Conservation (phyloP, 805 yeast species). For the Huiozyma sinensis region DNA sequence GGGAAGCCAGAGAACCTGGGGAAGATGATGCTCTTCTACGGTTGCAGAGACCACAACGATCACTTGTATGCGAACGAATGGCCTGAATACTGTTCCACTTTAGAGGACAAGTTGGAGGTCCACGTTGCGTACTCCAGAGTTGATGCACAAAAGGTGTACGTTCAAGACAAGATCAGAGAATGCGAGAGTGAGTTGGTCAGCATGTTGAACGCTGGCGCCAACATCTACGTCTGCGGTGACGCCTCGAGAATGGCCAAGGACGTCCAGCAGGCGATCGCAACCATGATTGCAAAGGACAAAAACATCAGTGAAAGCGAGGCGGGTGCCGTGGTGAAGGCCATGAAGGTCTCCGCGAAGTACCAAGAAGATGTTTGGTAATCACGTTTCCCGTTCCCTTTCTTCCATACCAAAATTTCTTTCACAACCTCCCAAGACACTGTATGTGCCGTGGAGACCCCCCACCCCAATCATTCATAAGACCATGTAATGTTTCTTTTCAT, state of each 20-base stretch:
- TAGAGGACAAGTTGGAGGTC: conserved; percentile 56
- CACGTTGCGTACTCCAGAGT: conserved; percentile 77
- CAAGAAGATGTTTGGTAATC: conserved; percentile 95
- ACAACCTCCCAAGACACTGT: too few relatives aligned
- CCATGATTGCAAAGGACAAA: conserved; percentile 53
- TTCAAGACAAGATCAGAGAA: conserved; percentile 66
- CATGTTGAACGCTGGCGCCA: conserved; percentile 63
- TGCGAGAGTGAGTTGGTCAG: conserved; percentile 32
- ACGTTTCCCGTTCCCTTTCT: not conserved
- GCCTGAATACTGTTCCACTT: conserved; percentile 54
- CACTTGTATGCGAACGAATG: conserved; percentile 84
- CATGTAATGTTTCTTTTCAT: too few relatives aligned
- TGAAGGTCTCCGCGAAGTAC: conserved; percentile 76
- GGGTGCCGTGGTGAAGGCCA: conserved; percentile 61
- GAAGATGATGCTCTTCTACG: conserved; percentile 67
- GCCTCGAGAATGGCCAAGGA: conserved; percentile 94
- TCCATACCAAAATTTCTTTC: too few relatives aligned
- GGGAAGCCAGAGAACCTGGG: conserved; percentile 41
- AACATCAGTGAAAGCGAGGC: conserved; percentile 59
- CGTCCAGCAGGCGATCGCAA: conserved; percentile 60
- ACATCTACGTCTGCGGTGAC: conserved; percentile 93
- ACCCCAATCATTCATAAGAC: too few relatives aligned
- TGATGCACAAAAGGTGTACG: conserved; percentile 57
- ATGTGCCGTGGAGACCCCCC: too few relatives aligned
- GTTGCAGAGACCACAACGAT: conserved; percentile 82